Evolutionary conservation across 176 grass and related monocot species (phyloP), one percentile per base, ranked within the genome.

Genomic region (Miscanthus lutarioriparius): DNA sequence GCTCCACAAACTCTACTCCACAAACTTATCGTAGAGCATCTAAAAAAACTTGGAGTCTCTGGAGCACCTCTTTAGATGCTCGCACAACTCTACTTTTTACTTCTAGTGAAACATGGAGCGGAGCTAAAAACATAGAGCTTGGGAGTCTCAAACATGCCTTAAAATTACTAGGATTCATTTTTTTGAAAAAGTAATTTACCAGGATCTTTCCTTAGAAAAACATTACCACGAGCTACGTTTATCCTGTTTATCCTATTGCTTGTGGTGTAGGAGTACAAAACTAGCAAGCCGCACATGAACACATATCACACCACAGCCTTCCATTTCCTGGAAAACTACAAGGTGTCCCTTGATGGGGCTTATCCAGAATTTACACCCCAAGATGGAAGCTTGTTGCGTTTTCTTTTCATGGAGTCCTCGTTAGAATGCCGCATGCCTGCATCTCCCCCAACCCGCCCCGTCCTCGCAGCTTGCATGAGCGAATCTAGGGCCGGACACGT

Each of bases 401-500:
- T 39, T 64, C 80, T 43, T 64, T 69, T 30, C 5, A 4, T 19
- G 17, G 17, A 41, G 81, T 64, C 78, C 45, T 16, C 26, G 39
- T 85, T 53, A 38, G 20, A 64, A 75, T 28, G 47, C 48, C 44
- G 45, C 67, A 39, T 70, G 11, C 41, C 44, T 3, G 49, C 49
- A 54, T 54, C 16, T 51, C 1, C 49, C 33, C 51, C n/a, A 23
- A 28, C 45, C 67, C 67, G 23, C 77, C 72, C 23, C 71, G 51
- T 56, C 80, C 92, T 77, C 84, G 84, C 33, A 8, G 40, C 23
- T 51, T 45, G 68, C 85, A 83, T 81, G 85, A 85, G 74, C 82
- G 79, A 92, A 92, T 92, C 87, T 62, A 77, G 62, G 85, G 16
- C 47, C 20, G 7, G 36, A 45, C 80, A 95, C 90, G 84, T 94